Evolutionary conservation across 129 eudicot species (phyloP).

Genomic region (Pseudognaphalium luteoalbum): DNA sequence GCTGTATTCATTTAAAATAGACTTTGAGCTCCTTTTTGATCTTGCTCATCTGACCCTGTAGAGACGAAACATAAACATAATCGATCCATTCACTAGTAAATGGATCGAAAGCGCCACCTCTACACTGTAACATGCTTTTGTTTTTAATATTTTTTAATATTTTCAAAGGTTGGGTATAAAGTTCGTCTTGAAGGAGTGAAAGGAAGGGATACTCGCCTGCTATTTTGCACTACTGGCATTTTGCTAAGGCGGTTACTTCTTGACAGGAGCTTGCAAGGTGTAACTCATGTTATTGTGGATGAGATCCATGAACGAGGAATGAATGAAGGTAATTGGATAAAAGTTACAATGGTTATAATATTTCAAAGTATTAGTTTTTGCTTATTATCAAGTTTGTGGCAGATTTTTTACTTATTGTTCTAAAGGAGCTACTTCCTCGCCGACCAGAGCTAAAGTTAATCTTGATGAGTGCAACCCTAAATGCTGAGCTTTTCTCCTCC

Average conservation of each 20-base stretch:
- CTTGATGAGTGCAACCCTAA: slow-evolving; percentile 96
- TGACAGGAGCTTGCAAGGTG: slow-evolving; percentile 86
- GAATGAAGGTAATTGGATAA: slow-evolving; percentile 76
- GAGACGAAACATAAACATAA: background rate
- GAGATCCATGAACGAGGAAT: slow-evolving; percentile 99
- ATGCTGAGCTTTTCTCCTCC: slow-evolving; percentile 95
- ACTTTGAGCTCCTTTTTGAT: background rate
- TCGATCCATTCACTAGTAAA: background rate
- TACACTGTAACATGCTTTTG: slow-evolving; percentile 6
- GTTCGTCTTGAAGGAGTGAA: slow-evolving; percentile 91
- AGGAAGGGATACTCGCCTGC: slow-evolving; percentile 97
- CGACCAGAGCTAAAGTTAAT: slow-evolving; percentile 85
- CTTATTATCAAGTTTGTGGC: slow-evolving; percentile 29
- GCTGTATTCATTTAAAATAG: background rate
- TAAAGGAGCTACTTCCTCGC: slow-evolving; percentile 97
- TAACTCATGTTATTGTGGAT: slow-evolving; percentile 91
- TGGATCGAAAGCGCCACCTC: background rate
- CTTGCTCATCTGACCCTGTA: background rate
- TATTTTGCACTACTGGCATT: slow-evolving; percentile 94
- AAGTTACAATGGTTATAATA: background rate
- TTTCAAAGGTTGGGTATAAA: slow-evolving; percentile 72
- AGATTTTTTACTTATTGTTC: slow-evolving; percentile 96
- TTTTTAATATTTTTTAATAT: slow-evolving; percentile 11
- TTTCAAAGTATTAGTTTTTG: slow-evolving; percentile 9
- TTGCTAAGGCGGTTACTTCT: slow-evolving; percentile 85